These are phyloP conservation scores for Globisporangium yorkense DNA, from an alignment of 352 stramenopile genomes.

Conservation along the genomic window DNA sequence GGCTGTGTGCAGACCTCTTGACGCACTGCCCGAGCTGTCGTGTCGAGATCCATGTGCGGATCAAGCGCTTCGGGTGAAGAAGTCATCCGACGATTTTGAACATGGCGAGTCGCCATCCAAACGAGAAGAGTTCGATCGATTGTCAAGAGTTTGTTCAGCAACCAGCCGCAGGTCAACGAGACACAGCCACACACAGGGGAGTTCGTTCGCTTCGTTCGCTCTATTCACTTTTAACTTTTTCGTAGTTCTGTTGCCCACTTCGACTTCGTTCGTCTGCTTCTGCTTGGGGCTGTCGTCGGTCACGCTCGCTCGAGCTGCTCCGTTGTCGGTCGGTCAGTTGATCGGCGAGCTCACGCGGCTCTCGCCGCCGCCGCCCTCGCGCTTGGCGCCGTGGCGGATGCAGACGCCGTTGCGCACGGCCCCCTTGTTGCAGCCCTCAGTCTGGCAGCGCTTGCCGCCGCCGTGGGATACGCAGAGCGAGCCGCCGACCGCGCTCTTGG, in stretches of 20 bases:
- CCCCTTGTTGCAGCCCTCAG: conserved; percentile 75
- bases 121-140: too few relatives aligned
- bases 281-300: not conserved
- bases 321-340: conserved; percentile 2
- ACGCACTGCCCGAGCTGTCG: conserved; percentile 68
- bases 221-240: conserved; percentile 1
- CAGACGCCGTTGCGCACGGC: conserved; percentile 81
- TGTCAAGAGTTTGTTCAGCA: too few relatives aligned
- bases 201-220: too few relatives aligned
- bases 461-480: conserved; percentile 67
- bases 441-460: conserved; percentile 66
- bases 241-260: not conserved
- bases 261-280: conserved; percentile 2
- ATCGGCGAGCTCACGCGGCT: conserved; percentile 9
- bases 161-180: too few relatives aligned
- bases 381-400: conserved; percentile 80
- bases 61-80: conserved; percentile 50
- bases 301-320: not conserved
- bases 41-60: conserved; percentile 66
- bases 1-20: conserved; percentile 41
- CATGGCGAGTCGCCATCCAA: too few relatives aligned
- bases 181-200: too few relatives aligned
- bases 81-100: too few relatives aligned
- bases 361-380: conserved; percentile 23
- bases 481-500: conserved; percentile 60